Evolutionary conservation across 805 yeast species (phyloP), one percentile per base, ranked within the genome.

Genomic region (Starmerella sirachaensis): DNA sequence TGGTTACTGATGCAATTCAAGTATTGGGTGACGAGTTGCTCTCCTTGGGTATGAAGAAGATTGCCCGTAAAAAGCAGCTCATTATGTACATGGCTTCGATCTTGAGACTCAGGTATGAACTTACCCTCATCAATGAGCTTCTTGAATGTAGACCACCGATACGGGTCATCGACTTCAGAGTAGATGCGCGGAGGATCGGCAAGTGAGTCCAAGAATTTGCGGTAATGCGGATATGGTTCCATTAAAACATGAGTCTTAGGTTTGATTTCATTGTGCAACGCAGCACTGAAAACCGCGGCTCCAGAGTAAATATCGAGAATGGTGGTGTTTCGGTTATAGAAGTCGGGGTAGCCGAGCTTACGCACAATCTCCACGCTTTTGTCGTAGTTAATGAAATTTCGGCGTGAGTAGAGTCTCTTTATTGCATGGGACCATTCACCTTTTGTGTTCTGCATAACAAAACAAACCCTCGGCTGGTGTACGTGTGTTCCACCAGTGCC

Each of bases 21-120:
- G 74, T 84, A 79, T 58, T 83, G 94, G 40, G 79, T 74, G 18
- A 79, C 56, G 13, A 82, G 65, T 35, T 78, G 74, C 53, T 78
- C 91, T 10, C 79, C 80, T 41, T 66, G 68, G 7, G 62, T 53
- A 25, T 66, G 63, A 1, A 79, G 65, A 20, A 78, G 60, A 51
- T 76, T 73, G 2, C 76, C 86, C 5, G 74, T 60, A 22, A 74
- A 62, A 23, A 81, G 57, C 18, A 80, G 62, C 38, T 67, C 67
- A 38, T 69, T 61, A 55, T 78, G 73, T 14, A 76, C 54, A 13
- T 60, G 55, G 45, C 60, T 61, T 29, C 69, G 51, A 4, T 57
- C 32, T 42, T 61, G 58, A 3, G 38, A 45, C 9, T 47, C 56
- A 0, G 71, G 74, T 0, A 48, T 47, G 1, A 79, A 53, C 5